These are phyloP conservation scores for Pichia paraexigua DNA, from an alignment of 805 yeast genomes.

Conservation along the genomic window DNA sequence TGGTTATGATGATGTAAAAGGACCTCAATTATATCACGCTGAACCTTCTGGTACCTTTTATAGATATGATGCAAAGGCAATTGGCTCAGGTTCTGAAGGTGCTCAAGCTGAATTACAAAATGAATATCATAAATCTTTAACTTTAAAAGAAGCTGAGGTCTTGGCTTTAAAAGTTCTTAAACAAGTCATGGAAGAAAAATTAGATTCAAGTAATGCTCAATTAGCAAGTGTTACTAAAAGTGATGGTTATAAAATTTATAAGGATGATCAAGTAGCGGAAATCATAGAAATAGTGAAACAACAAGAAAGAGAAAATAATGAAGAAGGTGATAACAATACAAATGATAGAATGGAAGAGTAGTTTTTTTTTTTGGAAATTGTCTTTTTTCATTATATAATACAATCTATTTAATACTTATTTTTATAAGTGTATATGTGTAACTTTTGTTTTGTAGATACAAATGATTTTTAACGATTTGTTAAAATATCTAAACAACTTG, in stretches of 20 bases:
- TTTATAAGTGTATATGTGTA: neutral
- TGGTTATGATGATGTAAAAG: constrained; percentile 86
- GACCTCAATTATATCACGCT: constrained; percentile 96
- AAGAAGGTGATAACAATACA: constrained; percentile 15
- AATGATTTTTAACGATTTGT: constrained; percentile 10
- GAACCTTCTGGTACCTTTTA: constrained; percentile 98
- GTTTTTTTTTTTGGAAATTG: neutral
- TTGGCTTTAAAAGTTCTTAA: constrained; percentile 81
- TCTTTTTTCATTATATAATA: neutral
- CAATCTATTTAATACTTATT: neutral
- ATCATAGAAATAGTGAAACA: constrained; percentile 73
- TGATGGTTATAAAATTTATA: constrained; percentile 78
- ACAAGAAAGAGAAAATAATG: constrained; percentile 40
- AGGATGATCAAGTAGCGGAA: constrained; percentile 72
- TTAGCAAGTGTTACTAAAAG: constrained; percentile 85
- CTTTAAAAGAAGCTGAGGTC: constrained; percentile 87
- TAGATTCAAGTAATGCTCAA: constrained; percentile 92
- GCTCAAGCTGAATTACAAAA: constrained; percentile 97
- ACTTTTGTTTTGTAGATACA: neutral
- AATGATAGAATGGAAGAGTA: constrained; percentile 7
- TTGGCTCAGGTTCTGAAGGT: constrained; percentile 98
- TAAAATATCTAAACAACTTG: constrained; percentile 61
- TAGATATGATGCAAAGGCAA: constrained; percentile 96
- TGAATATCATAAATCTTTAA: constrained; percentile 88
- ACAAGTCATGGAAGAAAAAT: constrained; percentile 98